Evolutionary conservation across 2,329 filamentous ascomycete species (phyloP).

Genomic region (Ambrosiella cleistominuta): DNA sequence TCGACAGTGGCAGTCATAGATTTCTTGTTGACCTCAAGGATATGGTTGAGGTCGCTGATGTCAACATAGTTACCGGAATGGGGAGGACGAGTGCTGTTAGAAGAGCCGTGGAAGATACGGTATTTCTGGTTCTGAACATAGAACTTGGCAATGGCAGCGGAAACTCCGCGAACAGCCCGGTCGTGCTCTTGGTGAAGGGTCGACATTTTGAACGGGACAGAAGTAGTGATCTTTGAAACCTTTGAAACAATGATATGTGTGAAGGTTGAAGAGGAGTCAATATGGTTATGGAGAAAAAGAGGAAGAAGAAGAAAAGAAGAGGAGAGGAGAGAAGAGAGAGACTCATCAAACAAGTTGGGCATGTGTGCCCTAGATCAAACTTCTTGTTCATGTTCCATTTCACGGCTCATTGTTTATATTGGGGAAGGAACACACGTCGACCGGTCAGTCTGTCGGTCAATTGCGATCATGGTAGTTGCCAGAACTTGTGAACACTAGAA

Average conservation of each 20-base stretch:
- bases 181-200: slow-evolving; percentile 21
- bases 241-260: background rate
- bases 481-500: background rate
- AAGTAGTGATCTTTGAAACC: background rate
- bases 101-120: slow-evolving; percentile 61
- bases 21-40: slow-evolving; percentile 40
- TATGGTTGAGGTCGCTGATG: slow-evolving; percentile 43
- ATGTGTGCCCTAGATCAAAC: background rate
- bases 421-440: background rate
- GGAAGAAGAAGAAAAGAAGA: slow-evolving; percentile 14
- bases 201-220: background rate
- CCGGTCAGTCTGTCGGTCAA: background rate
- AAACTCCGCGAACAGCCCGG: slow-evolving; percentile 25
- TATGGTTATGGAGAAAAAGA: background rate
- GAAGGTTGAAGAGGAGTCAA: background rate
- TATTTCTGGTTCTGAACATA: slow-evolving; percentile 34
- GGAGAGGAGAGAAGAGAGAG: slow-evolving; percentile 14
- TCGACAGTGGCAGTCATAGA: slow-evolving; percentile 44
- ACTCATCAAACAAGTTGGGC: too few species aligned
- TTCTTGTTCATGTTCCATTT: background rate
- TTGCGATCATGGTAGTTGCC: background rate
- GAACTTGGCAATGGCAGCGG: slow-evolving; percentile 27
- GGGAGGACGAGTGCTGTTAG: slow-evolving; percentile 51
- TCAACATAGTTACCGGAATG: slow-evolving; percentile 41
- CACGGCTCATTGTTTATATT: background rate